A percentile compares a stretch with the other conserved stretches of the same genome.
Evolutionary conservation across 1,284 basidiomycete genomes (phyloP).

Genomic region (Pterula multifida): DNA sequence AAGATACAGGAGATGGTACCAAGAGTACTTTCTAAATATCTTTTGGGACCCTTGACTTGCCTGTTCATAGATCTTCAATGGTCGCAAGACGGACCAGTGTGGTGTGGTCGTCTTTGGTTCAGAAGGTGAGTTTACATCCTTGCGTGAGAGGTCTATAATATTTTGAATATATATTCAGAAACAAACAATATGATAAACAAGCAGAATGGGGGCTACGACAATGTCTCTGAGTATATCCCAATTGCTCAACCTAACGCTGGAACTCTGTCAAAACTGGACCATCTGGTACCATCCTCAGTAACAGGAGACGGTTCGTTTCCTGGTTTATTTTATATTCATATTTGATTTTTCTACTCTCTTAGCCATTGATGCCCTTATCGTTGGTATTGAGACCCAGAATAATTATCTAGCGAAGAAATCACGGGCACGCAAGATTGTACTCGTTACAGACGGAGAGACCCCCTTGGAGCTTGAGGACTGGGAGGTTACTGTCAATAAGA

Average conservation of each 20-base stretch:
- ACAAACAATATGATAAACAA: conserved; percentile 67
- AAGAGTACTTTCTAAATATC: not conserved
- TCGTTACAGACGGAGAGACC: conserved; percentile 74
- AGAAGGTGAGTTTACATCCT: conserved; percentile 38
- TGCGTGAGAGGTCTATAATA: not conserved
- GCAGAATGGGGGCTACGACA: conserved; percentile 57
- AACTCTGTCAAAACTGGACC: conserved; percentile 65
- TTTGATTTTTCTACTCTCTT: no score
- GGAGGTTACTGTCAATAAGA: conserved; percentile 60
- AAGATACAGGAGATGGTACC: conserved; percentile 81
- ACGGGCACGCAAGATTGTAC: conserved; percentile 73
- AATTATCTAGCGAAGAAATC: conserved; percentile 43
- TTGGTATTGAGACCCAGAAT: conserved; percentile 71
- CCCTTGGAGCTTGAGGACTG: conserved; percentile 63
- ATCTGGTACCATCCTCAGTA: conserved; percentile 22
- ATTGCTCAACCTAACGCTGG: conserved; percentile 67
- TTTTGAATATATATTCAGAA: conserved; percentile 22
- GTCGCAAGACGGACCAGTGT: conserved; percentile 85
- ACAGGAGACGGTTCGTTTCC: not conserved
- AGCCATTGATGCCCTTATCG: conserved; percentile 85
- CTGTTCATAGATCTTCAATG: conserved; percentile 85
- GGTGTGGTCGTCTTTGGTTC: conserved; percentile 79
- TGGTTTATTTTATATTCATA: no score
- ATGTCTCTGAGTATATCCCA: conserved; percentile 68
- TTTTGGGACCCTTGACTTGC: conserved; percentile 4